phyloP scores from a whole-genome alignment of 106 monocot genomes.

The Cymbidium sinense region DNA sequence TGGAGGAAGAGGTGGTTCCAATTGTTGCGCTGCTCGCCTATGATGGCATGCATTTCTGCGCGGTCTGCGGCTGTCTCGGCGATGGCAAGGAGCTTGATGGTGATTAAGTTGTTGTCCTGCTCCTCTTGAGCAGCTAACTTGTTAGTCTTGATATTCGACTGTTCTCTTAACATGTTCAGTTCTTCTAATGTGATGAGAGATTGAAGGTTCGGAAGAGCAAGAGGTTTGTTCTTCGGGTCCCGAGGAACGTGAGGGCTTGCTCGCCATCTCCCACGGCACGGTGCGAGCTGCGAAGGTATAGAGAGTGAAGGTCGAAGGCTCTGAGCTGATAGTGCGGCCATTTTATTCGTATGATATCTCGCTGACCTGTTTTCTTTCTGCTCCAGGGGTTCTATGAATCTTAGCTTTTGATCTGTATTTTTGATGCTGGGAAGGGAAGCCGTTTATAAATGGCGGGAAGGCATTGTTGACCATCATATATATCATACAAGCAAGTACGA shows the following conservation, averaged over 20 bases:
- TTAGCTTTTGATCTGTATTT: neutral
- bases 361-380: too few relatives aligned
- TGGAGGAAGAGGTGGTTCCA: constrained; percentile 67
- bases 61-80: constrained; percentile 71
- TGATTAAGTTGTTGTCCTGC: neutral
- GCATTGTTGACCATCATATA: too few relatives aligned
- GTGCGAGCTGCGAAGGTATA: neutral
- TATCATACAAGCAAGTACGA: too few relatives aligned
- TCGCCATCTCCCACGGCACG: neutral
- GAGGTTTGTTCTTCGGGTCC: neutral
- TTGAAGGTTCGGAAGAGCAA: constrained; percentile 22
- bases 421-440: neutral
- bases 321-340: neutral
- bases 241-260: neutral
- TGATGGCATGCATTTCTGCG: constrained; percentile 73
- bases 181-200: too few relatives aligned
- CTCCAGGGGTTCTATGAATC: too few relatives aligned
- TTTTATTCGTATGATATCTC: neutral
- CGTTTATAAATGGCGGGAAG: neutral
- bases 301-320: neutral
- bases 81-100: constrained; percentile 35
- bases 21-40: constrained; percentile 65
- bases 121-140: neutral
- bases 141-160: neutral
- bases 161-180: neutral